A percentile compares a stretch with the other conserved stretches of the same genome.
Conservation (phyloP, 192 early-diverging fungal species). For the Rhizophagus sp. region DNA sequence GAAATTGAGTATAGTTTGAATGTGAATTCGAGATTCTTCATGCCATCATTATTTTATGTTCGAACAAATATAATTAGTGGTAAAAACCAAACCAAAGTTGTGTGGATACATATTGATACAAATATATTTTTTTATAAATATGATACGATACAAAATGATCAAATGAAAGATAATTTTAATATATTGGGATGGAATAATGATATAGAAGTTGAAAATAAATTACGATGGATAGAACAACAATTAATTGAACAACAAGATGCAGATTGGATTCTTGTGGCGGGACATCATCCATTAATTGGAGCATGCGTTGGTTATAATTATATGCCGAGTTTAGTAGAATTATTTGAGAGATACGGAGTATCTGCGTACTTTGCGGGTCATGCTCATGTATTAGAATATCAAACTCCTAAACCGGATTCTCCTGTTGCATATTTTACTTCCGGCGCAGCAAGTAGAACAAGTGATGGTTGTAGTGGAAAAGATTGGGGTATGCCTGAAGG, state of each 20-base stretch:
- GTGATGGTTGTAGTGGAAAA: neutral
- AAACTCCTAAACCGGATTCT: neutral
- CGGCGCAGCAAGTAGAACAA: neutral
- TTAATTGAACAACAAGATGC: constrained; percentile 13
- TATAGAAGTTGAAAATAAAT: constrained; percentile 4
- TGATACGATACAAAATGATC: neutral
- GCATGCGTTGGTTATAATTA: neutral
- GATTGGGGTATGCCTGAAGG: neutral
- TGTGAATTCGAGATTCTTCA: constrained; percentile 15
- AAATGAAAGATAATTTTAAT: neutral
- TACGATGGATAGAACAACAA: constrained; percentile 22
- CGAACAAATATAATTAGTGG: neutral
- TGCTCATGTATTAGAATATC: constrained; percentile 12
- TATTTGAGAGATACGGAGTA: constrained; percentile 15
- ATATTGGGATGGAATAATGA: neutral
- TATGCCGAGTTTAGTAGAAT: neutral
- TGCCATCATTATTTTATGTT: constrained; percentile 27
- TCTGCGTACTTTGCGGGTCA: constrained; percentile 18
- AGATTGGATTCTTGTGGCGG: constrained; percentile 22
- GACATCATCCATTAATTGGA: constrained; percentile 28
- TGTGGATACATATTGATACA: constrained; percentile 20
- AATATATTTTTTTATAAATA: constrained; percentile 11
- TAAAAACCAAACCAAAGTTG: neutral
- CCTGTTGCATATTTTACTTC: constrained; percentile 17
- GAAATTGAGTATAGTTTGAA: constrained; percentile 22